Percentiles rank a stretch among this genome's conserved stretches.
Conservation (phyloP, 441 rosid species). For the Aleurites moluccanus region DNA sequence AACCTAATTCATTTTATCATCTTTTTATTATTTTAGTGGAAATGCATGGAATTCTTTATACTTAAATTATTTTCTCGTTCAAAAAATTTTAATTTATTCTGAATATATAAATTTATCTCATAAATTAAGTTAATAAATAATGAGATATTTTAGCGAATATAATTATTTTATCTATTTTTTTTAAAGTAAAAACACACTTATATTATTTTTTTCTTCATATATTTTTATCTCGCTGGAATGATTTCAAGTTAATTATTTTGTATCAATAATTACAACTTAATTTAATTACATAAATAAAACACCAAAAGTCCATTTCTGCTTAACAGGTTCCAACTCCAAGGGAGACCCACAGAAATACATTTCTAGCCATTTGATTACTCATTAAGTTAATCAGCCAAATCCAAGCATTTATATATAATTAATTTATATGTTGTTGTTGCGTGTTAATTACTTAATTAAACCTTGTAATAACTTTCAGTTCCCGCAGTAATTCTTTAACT, state of each 20-base stretch:
- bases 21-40: neutral
- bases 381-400: neutral
- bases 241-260: constrained; percentile 5
- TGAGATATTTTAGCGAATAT: too few relatives aligned
- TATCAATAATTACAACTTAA: neutral
- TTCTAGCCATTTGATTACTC: constrained; percentile 14
- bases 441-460: neutral
- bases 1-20: neutral
- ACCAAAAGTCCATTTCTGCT: neutral
- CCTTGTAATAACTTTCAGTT: neutral
- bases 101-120: too few relatives aligned
- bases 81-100: too few relatives aligned
- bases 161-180: too few relatives aligned
- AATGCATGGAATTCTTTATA: neutral
- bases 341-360: neutral
- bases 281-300: too few relatives aligned
- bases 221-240: too few relatives aligned
- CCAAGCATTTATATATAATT: too few relatives aligned
- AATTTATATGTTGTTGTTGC: constrained; percentile 10
- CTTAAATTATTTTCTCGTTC: too few relatives aligned
- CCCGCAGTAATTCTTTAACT: neutral
- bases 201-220: too few relatives aligned
- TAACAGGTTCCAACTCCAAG: neutral
- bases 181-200: too few relatives aligned
- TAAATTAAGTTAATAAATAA: too few relatives aligned